Base-by-base conservation (phyloP, 257 asterid genomes). In the Plantago ovata region DNA sequence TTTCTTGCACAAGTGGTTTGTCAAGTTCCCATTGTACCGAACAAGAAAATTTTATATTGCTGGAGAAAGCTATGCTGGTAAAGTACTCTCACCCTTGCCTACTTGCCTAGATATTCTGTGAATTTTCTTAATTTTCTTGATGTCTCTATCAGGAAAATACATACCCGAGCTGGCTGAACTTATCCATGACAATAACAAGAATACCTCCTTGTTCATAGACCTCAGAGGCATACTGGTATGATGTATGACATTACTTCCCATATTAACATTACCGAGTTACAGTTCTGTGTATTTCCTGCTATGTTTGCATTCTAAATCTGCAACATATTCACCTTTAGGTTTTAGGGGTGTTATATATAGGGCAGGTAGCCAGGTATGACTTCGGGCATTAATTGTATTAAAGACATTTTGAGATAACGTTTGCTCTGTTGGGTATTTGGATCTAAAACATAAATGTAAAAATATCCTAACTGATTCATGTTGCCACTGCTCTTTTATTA, bases 41-140 rank as follows among this genome's bases (percentile, higher is more conserved):
- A 75, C 59, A 7, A 70, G 77, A 13, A 53, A 49, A 13, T 84
- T 91, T 71, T 91, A 76, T 63, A 79, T 91, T 16, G 95, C 38
- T 19, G 96, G 98, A 54, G 98, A 91, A 75, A 91, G 98, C 71
- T 91, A 87, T 28, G 98, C 98, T 65, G 97, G 95, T 84, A 66
- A 9, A 38, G 49, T 33, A 62, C 15, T 57, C 22, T 0, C 22
- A 41, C 36, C 58, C 0, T 60, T 53, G 10, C 52, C 68, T 44
- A 18, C 21, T 0, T 36, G 28, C 61, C 6, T 22, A 23, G 21
- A 21, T 19, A 13, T 49, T 53, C 38, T 68, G 41, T 36, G 43
- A 43, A 44, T 24, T n/a, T 15, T 10, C 18, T 5, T 48, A 38
- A 36, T 47, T 10, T 15, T 32, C 19, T 19, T 61, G 18, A 5